A percentile compares a stretch with the other conserved stretches of the same genome.
These are phyloP conservation scores for Saccharomycopsis selenospora DNA, from an alignment of 805 yeast species.

Conservation along the genomic window DNA sequence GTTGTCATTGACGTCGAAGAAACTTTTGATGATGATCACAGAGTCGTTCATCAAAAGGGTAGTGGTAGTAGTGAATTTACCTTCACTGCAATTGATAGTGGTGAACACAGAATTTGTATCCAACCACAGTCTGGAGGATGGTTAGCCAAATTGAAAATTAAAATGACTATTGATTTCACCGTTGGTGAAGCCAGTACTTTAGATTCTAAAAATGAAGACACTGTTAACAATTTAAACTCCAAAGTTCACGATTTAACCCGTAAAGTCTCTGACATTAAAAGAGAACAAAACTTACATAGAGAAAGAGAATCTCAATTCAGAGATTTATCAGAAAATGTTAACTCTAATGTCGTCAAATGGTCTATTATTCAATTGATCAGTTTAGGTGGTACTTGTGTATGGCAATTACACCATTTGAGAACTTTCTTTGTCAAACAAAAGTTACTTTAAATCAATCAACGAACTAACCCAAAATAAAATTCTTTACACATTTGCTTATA, in stretches of 20 bases:
- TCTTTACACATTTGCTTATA: too few relatives aligned
- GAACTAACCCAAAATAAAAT: too few relatives aligned
- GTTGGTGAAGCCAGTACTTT: conserved; percentile 58
- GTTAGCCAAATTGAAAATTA: conserved; percentile 50
- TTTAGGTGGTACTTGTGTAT: conserved; percentile 58
- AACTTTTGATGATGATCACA: conserved; percentile 69
- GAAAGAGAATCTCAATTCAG: conserved; percentile 70
- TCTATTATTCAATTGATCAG: conserved; percentile 59
- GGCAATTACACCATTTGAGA: conserved; percentile 70
- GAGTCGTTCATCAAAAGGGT: conserved; percentile 65
- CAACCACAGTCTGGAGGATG: conserved; percentile 49
- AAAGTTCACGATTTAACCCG: conserved; percentile 49
- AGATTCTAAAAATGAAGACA: conserved; percentile 60
- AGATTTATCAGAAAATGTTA: conserved; percentile 63
- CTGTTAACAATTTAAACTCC: conserved; percentile 47
- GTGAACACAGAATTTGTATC: conserved; percentile 73
- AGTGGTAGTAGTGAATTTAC: conserved; percentile 62
- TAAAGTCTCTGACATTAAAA: conserved; percentile 51
- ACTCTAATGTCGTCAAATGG: conserved; percentile 68
- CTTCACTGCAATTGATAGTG: conserved; percentile 65
- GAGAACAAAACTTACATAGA: conserved; percentile 62
- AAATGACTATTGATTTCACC: conserved; percentile 56
- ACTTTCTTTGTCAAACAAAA: conserved; percentile 75
- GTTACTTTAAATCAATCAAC: too few relatives aligned
- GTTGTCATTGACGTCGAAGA: conserved; percentile 45